phyloP scores from a whole-genome alignment of 2,329 filamentous ascomycete genomes.

The Ciborinia camelliae region DNA sequence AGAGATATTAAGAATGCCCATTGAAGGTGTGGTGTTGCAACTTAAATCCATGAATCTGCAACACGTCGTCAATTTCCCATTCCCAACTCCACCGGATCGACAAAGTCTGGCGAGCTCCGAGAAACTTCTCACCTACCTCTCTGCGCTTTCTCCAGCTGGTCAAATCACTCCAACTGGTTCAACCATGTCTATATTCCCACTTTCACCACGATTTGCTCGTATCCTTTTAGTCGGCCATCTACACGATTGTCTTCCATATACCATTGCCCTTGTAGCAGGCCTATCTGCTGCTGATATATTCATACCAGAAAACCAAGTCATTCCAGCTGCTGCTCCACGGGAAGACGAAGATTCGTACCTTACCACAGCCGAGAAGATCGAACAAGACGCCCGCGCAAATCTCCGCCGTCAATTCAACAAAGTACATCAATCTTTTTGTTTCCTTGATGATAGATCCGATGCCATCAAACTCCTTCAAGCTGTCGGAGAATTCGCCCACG shows the following conservation, averaged over 20 bases:
- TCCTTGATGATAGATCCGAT: conserved; percentile 78
- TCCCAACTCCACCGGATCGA: conserved; percentile 83
- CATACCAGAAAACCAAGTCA: conserved; percentile 73
- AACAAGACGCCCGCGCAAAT: conserved; percentile 66
- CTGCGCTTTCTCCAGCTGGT: conserved; percentile 68
- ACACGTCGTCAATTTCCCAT: conserved; percentile 89
- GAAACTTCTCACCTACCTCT: conserved; percentile 79
- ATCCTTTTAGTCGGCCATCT: conserved; percentile 87
- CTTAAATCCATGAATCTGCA: conserved; percentile 93
- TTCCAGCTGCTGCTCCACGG: conserved; percentile 53
- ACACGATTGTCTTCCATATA: conserved; percentile 78
- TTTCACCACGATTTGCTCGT: conserved; percentile 85
- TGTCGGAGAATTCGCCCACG: conserved; percentile 80
- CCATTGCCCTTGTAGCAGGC: conserved; percentile 82
- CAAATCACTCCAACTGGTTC: conserved; percentile 78
- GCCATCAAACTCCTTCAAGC: conserved; percentile 88
- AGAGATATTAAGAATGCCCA: conserved; percentile 85
- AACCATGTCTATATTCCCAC: conserved; percentile 82
- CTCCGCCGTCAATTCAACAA: conserved; percentile 61
- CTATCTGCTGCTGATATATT: conserved; percentile 88
- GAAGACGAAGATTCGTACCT: conserved; percentile 49
- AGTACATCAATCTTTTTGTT: conserved; percentile 74
- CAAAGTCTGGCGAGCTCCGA: conserved; percentile 78
- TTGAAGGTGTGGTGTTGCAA: conserved; percentile 88
- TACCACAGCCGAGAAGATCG: conserved; percentile 65